Evolutionary conservation across 371 early-diverging fungal species (phyloP).

Genomic region (Saksenaea oblongispora): DNA sequence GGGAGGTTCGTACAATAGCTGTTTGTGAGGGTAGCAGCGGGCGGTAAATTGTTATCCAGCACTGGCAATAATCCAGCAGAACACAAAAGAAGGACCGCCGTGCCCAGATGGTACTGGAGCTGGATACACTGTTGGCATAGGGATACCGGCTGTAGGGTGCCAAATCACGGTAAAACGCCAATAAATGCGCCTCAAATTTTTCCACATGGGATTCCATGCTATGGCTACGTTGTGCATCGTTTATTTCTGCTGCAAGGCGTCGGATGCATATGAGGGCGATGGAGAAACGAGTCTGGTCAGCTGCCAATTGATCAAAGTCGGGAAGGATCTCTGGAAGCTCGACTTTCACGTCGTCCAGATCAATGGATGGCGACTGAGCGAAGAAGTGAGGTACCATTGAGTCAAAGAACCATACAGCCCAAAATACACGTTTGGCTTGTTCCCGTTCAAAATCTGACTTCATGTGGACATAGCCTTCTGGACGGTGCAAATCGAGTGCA

Average conservation of each 20-base stretch:
- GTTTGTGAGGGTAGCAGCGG: conserved; percentile 15
- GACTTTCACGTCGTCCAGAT: conserved; percentile 19
- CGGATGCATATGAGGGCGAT: conserved; percentile 22
- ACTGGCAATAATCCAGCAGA: conserved; percentile 32
- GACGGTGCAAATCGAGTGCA: conserved; percentile 30
- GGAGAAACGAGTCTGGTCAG: conserved; percentile 29
- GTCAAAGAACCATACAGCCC: conserved; percentile 43
- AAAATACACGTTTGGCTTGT: conserved; percentile 35
- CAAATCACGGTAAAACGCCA: neutral
- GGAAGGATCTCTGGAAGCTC: conserved; percentile 22
- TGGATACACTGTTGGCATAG: neutral
- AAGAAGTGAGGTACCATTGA: conserved; percentile 27
- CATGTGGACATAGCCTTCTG: conserved; percentile 27
- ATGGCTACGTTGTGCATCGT: neutral
- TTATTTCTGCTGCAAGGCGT: conserved; percentile 6
- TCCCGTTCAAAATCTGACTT: conserved; percentile 21
- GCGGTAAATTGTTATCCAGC: conserved; percentile 30
- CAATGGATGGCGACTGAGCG: conserved; percentile 8
- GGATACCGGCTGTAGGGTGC: neutral
- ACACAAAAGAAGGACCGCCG: conserved; percentile 27
- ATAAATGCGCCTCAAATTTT: neutral
- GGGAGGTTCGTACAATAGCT: conserved; percentile 27
- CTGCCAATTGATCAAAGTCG: conserved; percentile 20
- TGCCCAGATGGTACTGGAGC: conserved; percentile 19
- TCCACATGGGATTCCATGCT: neutral